Percentiles rank a stretch among this genome's conserved stretches.
These are phyloP conservation scores for Talaromyces funiculosus DNA, from an alignment of 2,329 filamentous ascomycete species.

Conservation along the genomic window DNA sequence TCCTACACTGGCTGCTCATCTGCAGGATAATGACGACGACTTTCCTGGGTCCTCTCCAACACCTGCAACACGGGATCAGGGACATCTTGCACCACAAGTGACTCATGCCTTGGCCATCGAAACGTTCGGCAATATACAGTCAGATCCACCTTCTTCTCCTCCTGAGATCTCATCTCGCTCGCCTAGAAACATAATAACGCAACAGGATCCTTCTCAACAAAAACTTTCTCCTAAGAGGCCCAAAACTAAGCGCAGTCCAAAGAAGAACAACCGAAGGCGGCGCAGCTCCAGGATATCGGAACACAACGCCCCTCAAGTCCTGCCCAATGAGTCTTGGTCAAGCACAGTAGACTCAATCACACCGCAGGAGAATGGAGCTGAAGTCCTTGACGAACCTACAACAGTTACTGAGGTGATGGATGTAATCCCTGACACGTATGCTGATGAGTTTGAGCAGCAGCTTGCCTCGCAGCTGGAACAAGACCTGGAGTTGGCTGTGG, in stretches of 20 bases:
- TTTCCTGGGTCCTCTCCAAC: constrained; percentile 51
- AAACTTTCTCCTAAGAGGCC: not conserved
- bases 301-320: not conserved
- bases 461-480: constrained; percentile 43
- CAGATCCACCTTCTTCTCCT: constrained; percentile 33
- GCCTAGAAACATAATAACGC: not conserved
- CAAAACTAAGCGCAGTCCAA: not conserved
- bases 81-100: constrained; percentile 24
- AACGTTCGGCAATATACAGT: constrained; percentile 17
- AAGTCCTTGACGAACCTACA: not conserved
- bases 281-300: constrained; percentile 1
- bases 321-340: not conserved
- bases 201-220: not conserved
- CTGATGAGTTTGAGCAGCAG: constrained; percentile 40
- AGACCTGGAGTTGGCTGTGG: constrained; percentile 37
- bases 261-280: not conserved
- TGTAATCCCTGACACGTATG: constrained; percentile 29
- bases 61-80: constrained; percentile 36
- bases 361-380: not conserved
- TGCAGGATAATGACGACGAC: constrained; percentile 38
- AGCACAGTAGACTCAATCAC: not conserved
- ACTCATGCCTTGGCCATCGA: constrained; percentile 32
- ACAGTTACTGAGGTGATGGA: constrained; percentile 13
- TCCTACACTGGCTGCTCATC: constrained; percentile 36
- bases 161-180: constrained; percentile 21